phyloP scores from a whole-genome alignment of 179 eudicot genomes.

The Amaranthus tricolor region DNA sequence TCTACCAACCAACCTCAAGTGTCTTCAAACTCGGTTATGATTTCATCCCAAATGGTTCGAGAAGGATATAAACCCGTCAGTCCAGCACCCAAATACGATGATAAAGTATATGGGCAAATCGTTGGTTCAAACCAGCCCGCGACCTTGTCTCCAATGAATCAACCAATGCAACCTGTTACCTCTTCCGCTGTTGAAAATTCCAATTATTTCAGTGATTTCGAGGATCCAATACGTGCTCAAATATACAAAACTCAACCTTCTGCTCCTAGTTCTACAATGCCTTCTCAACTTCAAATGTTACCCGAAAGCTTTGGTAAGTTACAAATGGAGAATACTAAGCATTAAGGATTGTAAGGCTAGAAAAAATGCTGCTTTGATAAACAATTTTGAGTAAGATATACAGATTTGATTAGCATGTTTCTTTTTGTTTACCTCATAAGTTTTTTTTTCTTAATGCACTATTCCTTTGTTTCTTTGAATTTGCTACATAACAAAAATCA shows the following conservation, averaged over 20 bases:
- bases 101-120: constrained; percentile 31
- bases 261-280: constrained; percentile 46
- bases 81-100: constrained; percentile 32
- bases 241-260: constrained; percentile 89
- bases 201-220: constrained; percentile 40
- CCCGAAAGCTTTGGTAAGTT: constrained; percentile 48
- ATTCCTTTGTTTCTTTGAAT: too few species aligned
- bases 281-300: constrained; percentile 48
- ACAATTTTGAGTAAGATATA: constrained; percentile 24
- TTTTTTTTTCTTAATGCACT: constrained; percentile 1
- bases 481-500: too few species aligned
- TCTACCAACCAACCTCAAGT: constrained; percentile 27
- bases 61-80: constrained; percentile 38
- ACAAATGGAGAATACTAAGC: constrained; percentile 38
- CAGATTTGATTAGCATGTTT: constrained; percentile 6
- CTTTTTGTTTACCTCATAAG: not conserved
- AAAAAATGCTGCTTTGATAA: constrained; percentile 3
- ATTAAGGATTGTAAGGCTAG: constrained; percentile 3
- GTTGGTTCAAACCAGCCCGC: constrained; percentile 28
- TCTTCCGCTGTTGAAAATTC: constrained; percentile 31
- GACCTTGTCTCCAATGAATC: constrained; percentile 31
- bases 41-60: constrained; percentile 35
- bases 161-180: constrained; percentile 38
- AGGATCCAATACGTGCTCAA: constrained; percentile 66
- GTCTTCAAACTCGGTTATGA: constrained; percentile 32